Conservation (phyloP, 306 rosid genomes). For the Rosa multiflora region DNA sequence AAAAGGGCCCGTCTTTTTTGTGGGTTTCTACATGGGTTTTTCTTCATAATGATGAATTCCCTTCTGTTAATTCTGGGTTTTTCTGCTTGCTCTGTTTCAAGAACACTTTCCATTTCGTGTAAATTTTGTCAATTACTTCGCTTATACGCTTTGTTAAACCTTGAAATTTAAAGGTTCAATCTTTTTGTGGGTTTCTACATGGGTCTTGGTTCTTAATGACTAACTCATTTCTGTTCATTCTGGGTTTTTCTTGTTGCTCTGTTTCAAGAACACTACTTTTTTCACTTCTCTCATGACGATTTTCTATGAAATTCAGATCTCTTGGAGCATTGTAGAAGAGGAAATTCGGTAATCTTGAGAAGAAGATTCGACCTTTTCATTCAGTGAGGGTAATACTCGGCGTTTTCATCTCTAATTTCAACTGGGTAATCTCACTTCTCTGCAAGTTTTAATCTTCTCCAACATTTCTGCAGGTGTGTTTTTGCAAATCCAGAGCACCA, state of each 20-base stretch:
- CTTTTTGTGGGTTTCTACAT: not conserved
- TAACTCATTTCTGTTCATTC: too few relatives aligned
- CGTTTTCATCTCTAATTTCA: slow-evolving; percentile 15
- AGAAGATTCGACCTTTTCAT: slow-evolving; percentile 47
- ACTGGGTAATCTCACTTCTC: not conserved
- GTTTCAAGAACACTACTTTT: not conserved
- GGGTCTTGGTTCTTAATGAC: not conserved
- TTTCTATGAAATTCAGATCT: slow-evolving; percentile 31
- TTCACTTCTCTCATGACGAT: not conserved
- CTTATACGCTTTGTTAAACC: not conserved
- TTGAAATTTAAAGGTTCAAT: not conserved
- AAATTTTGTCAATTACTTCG: not conserved
- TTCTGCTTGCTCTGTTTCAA: not conserved
- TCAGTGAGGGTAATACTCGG: slow-evolving; percentile 37
- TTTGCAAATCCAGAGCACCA: slow-evolving; percentile 11
- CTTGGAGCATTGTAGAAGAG: slow-evolving; percentile 18
- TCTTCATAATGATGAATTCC: not conserved
- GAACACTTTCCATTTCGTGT: not conserved
- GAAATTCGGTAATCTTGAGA: slow-evolving; percentile 20
- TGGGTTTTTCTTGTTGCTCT: too few relatives aligned
- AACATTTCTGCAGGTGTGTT: slow-evolving; percentile 34
- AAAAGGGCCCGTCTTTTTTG: not conserved
- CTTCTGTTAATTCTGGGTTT: not conserved
- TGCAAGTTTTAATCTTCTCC: not conserved
- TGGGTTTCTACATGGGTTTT: slow-evolving; percentile 7